Evolutionary conservation across 768 basidiomycete genomes (phyloP).

Genomic region (Psilocybe cyanescens): DNA sequence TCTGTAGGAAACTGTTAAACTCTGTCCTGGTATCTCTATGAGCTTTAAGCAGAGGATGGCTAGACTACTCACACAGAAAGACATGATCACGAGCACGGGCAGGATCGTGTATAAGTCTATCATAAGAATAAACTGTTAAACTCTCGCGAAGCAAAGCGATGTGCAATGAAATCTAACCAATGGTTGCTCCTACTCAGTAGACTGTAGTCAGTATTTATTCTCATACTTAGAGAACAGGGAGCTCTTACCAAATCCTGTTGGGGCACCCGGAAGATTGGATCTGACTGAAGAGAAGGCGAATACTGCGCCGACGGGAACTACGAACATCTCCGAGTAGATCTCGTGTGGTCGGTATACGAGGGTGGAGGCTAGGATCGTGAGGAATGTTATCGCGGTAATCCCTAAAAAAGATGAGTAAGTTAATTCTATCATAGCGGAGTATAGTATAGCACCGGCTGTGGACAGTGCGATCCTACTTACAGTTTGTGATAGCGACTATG

Average conservation of each 20-base stretch:
- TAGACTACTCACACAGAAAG: constrained; percentile 9
- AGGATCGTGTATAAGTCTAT: constrained; percentile 19
- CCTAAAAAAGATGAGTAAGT: neutral
- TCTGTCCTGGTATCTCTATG: neutral
- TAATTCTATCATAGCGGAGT: too few relatives aligned
- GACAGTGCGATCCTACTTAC: neutral
- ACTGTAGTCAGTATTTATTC: too few relatives aligned
- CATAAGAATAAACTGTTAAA: neutral
- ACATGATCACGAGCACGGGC: constrained; percentile 22
- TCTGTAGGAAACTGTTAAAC: neutral
- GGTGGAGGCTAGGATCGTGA: constrained; percentile 11
- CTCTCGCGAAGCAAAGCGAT: neutral
- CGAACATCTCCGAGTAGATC: constrained; percentile 24
- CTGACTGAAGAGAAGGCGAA: constrained; percentile 29
- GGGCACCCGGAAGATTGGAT: constrained; percentile 25
- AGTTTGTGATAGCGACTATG: constrained; percentile 15
- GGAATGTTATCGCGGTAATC: constrained; percentile 11
- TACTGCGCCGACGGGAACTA: constrained; percentile 23
- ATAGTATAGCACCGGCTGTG: neutral
- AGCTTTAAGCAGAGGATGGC: neutral
- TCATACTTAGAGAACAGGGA: neutral
- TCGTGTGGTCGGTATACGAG: constrained; percentile 7
- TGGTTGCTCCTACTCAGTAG: constrained; percentile 6
- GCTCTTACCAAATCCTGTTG: constrained; percentile 27
- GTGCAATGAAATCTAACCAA: constrained; percentile 2